These are phyloP conservation scores for Epichloe festucae DNA, from an alignment of 2,329 filamentous ascomycete genomes.

Conservation along the genomic window DNA sequence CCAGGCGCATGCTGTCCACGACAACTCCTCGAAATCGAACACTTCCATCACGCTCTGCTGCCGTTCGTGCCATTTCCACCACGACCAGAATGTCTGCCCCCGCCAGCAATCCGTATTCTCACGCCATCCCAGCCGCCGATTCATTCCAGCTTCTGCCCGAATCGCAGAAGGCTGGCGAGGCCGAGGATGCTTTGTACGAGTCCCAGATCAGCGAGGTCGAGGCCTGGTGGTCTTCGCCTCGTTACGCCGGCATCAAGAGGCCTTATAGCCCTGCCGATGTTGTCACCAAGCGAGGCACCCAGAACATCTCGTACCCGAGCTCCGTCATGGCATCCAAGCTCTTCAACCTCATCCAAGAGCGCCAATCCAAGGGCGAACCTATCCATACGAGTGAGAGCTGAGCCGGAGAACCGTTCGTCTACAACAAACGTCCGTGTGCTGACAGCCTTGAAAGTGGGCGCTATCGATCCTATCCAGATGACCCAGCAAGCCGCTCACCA, in stretches of 20 bases:
- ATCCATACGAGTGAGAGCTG: conserved; percentile 70
- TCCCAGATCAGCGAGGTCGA: conserved; percentile 75
- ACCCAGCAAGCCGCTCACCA: conserved; percentile 94
- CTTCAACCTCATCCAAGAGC: conserved; percentile 75
- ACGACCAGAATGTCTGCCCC: conserved; percentile 19
- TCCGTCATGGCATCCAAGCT: conserved; percentile 92
- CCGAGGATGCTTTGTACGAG: conserved; percentile 77
- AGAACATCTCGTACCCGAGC: conserved; percentile 80
- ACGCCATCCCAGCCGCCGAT: conserved; percentile 42
- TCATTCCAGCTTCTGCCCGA: conserved; percentile 78
- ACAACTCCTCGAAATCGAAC: conserved; percentile 8
- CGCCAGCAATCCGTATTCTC: conserved; percentile 15
- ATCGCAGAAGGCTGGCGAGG: conserved; percentile 58
- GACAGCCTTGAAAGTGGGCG: conserved; percentile 54
- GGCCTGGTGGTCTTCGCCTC: conserved; percentile 77
- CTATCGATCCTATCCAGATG: conserved; percentile 98
- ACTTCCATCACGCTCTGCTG: conserved; percentile 8
- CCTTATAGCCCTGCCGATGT: conserved; percentile 86
- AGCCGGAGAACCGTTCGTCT: background rate
- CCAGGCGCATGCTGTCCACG: conserved; percentile 15
- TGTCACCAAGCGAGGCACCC: conserved; percentile 80
- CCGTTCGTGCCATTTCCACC: conserved; percentile 19
- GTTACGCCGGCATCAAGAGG: conserved; percentile 80
- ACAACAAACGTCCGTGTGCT: background rate
- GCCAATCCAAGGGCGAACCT: conserved; percentile 65